phyloP scores from a whole-genome alignment of 2,329 filamentous ascomycete species.

The Lasiodiplodia citricola region DNA sequence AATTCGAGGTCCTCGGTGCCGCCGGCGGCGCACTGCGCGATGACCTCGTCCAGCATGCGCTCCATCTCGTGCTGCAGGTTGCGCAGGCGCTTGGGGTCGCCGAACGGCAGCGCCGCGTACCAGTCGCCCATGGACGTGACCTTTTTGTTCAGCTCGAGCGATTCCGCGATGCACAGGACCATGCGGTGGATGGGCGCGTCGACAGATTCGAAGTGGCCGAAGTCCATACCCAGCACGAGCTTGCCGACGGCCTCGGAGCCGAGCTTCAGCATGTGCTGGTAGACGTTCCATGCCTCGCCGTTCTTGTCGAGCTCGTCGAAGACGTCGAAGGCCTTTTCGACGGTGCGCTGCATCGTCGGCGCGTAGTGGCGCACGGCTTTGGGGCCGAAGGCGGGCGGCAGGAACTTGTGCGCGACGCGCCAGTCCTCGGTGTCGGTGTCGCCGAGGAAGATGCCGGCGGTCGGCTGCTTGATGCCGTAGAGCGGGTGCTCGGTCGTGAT shows the following conservation, averaged over 20 bases:
- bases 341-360: constrained; percentile 62
- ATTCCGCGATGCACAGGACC: constrained; percentile 56
- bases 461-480: constrained; percentile 39
- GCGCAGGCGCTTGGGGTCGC: constrained; percentile 56
- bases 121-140: constrained; percentile 60
- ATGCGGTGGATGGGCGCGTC: constrained; percentile 59
- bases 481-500: constrained; percentile 40
- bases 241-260: constrained; percentile 52
- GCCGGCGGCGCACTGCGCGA: constrained; percentile 29
- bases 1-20: constrained; percentile 41
- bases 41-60: constrained; percentile 30
- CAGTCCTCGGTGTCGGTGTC: constrained; percentile 60
- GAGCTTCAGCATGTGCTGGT: constrained; percentile 57
- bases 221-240: constrained; percentile 51
- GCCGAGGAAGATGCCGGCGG: constrained; percentile 39
- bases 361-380: constrained; percentile 67
- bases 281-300: constrained; percentile 54
- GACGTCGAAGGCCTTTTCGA: constrained; percentile 57
- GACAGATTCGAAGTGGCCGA: constrained; percentile 49
- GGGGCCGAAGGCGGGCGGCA: constrained; percentile 63
- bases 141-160: constrained; percentile 64
- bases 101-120: constrained; percentile 64
- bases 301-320: constrained; percentile 56
- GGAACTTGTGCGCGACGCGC: constrained; percentile 63
- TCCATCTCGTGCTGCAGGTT: constrained; percentile 33